Evolutionary conservation across 768 basidiomycete genomes (phyloP).

Genomic region (Suillus clintonianus): DNA sequence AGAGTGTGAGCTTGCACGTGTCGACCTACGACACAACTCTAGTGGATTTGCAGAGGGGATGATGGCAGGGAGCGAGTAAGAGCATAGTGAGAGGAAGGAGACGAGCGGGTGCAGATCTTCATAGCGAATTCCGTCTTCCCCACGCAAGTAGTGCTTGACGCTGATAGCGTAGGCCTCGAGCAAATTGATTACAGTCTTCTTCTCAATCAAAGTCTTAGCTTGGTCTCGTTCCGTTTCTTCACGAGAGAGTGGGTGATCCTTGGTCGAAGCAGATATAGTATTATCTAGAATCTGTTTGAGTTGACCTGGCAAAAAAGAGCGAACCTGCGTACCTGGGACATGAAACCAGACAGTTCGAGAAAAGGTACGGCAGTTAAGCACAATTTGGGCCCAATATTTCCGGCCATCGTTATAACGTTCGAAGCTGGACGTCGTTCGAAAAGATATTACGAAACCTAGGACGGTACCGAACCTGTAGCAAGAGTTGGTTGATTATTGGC

Average conservation of each 20-base stretch:
- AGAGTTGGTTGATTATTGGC: background rate
- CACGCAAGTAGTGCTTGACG: constrained; percentile 69
- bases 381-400: constrained; percentile 65
- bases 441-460: constrained; percentile 73
- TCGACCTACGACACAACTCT: background rate
- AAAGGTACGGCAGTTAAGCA: constrained; percentile 52
- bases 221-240: constrained; percentile 34
- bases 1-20: background rate
- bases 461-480: constrained; percentile 55
- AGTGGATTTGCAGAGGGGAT: constrained; percentile 31
- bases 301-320: background rate
- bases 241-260: constrained; percentile 9
- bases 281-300: constrained; percentile 17
- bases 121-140: constrained; percentile 40
- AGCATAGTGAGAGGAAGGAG: constrained; percentile 59
- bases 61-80: constrained; percentile 54
- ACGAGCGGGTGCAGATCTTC: constrained; percentile 64
- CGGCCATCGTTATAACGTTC: constrained; percentile 76
- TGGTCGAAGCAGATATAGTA: constrained; percentile 18
- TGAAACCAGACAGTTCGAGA: constrained; percentile 70
- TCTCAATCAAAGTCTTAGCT: constrained; percentile 57
- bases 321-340: constrained; percentile 49
- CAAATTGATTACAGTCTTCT: constrained; percentile 69
- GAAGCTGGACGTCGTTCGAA: constrained; percentile 69
- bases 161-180: constrained; percentile 67